phyloP scores from a whole-genome alignment of 2,329 filamentous ascomycete genomes.

The Phialophora expanda region DNA sequence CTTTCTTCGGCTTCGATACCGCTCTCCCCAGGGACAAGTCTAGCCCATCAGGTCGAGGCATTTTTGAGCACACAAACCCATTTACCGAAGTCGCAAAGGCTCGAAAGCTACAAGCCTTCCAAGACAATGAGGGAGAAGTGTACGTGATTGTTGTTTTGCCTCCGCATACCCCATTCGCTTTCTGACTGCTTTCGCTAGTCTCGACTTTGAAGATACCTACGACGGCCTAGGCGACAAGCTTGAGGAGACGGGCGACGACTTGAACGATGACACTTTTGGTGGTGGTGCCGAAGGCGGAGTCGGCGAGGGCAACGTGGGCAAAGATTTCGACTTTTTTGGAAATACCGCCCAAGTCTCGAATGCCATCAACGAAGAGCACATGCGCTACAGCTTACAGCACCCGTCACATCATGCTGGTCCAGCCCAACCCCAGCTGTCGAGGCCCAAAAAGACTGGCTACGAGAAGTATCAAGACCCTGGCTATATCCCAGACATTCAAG shows the following conservation, averaged over 20 bases:
- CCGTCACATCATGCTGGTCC: constrained; percentile 46
- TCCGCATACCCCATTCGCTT: not conserved
- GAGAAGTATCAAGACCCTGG: constrained; percentile 87
- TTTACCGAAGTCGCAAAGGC: constrained; percentile 79
- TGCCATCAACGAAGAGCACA: constrained; percentile 88
- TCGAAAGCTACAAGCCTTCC: constrained; percentile 48
- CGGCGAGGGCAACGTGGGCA: constrained; percentile 68
- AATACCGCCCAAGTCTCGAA: constrained; percentile 84
- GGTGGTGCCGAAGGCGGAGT: constrained; percentile 53
- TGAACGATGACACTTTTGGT: constrained; percentile 97
- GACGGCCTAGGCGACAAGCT: constrained; percentile 91
- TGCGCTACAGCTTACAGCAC: constrained; percentile 78
- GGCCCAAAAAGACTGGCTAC: constrained; percentile 79
- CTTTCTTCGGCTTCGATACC: constrained; percentile 88
- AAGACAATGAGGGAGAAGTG: constrained; percentile 65
- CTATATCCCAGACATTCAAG: constrained; percentile 86
- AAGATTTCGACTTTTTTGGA: constrained; percentile 97
- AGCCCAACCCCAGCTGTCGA: constrained; percentile 54
- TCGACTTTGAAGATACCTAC: constrained; percentile 96
- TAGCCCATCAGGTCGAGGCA: constrained; percentile 64
- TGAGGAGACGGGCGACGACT: constrained; percentile 87
- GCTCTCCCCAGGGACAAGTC: constrained; percentile 63
- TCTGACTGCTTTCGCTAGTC: constrained; percentile 56
- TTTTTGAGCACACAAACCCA: constrained; percentile 84
- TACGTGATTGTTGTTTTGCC: constrained; percentile 42